Evolutionary conservation across 164 flowering plant genomes (phyloP).

Genomic region (Vitis amurensis): DNA sequence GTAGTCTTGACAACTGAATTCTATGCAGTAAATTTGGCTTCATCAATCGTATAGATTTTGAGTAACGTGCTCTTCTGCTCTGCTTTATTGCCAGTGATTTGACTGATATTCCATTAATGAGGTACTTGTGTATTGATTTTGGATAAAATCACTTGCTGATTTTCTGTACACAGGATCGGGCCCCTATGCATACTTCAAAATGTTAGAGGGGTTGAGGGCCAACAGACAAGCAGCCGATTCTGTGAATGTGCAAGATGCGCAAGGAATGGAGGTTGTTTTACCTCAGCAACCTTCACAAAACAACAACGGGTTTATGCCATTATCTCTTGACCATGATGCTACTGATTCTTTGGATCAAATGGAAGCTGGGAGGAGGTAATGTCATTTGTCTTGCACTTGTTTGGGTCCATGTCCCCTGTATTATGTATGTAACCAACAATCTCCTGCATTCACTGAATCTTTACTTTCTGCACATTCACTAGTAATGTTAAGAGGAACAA

Average conservation of each 20-base stretch:
- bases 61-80: too few relatives aligned
- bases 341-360: not conserved
- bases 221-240: conserved; percentile 7
- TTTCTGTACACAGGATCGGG: conserved; percentile 46
- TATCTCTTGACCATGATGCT: conserved; percentile 8
- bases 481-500: too few relatives aligned
- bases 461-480: too few relatives aligned
- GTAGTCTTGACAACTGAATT: too few relatives aligned
- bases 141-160: not conserved
- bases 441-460: too few relatives aligned
- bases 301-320: conserved; percentile 2
- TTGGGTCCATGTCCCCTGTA: not conserved
- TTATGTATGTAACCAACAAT: too few relatives aligned
- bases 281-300: conserved; percentile 11
- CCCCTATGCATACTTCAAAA: conserved; percentile 66
- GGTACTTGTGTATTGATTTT: not conserved
- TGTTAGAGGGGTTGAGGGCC: conserved; percentile 36
- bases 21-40: too few relatives aligned
- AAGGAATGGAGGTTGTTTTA: conserved; percentile 14
- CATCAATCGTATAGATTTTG: too few relatives aligned
- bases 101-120: too few relatives aligned
- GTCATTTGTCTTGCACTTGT: conserved; percentile 1
- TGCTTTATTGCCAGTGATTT: too few relatives aligned
- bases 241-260: conserved; percentile 18
- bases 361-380: conserved; percentile 41